Base-by-base conservation (phyloP, 2,329 filamentous ascomycete species). In the Colletotrichum sansevieriae region DNA sequence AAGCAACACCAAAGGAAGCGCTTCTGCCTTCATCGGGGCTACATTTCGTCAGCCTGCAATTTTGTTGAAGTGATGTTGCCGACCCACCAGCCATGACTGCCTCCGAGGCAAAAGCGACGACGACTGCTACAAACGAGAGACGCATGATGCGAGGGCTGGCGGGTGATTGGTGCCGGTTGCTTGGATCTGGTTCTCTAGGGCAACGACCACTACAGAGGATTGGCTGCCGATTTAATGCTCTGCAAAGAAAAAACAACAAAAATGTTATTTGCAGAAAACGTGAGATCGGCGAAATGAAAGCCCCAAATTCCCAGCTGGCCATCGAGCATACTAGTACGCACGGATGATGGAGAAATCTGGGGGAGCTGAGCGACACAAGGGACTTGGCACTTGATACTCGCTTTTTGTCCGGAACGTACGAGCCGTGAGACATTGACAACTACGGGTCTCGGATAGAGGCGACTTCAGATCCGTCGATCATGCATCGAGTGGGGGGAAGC, bases 401-500 rank as follows among this genome's bases (percentile, higher is more conserved):
- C 65, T 65, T 60, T 37, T 39, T 33, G 37, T 65, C 62, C 62
- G 66, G 62, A 65, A 46, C 33, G 22, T 33, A 37, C n/a, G 37
- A 55, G 55, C 65, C 65, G 62, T 68, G 66, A 68, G 66, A 68
- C 66, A 44, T 49, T 68, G 66, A 65, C 66, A 66, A 22, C 29
- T 49, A 55, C 49, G 66, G 63, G 62, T 65, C 37, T 33, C 55
- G 49, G 43, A 59, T 55, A 47, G 18, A 20, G 22, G 49, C 22
- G 33, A 46, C 13, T 37, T 60, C 37, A 18, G 47, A 25, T 46
- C 49, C 33, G 46, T 35, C 29, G 12, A 59, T 59, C 29, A 65
- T 68, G 61, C 65, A 20, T 46, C 11, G 7, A 37, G 47, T 33
- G 33, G 1, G 25, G 33, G 1, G 25, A 33, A 8, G 46, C 61